A percentile compares a stretch with the other conserved stretches of the same genome.
These are phyloP conservation scores for Trypanosoma theileri DNA, from an alignment of 208 protist species.

Conservation along the genomic window DNA sequence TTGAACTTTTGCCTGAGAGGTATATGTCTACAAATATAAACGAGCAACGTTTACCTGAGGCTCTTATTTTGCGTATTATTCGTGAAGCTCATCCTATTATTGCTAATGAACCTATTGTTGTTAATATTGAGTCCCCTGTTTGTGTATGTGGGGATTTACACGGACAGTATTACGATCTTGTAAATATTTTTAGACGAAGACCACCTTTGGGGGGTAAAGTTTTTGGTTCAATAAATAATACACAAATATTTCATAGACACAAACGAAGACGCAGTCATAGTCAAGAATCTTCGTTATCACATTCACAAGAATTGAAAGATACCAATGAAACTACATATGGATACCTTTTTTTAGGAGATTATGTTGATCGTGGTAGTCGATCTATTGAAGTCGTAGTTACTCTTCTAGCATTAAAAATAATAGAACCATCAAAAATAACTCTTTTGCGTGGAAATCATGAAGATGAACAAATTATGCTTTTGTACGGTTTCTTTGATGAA, in stretches of 20 bases:
- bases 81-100: constrained; percentile 57
- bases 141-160: constrained; percentile 98
- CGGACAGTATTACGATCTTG: constrained; percentile 97
- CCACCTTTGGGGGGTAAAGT: constrained; percentile 54
- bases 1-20: constrained; percentile 64
- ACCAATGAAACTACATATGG: constrained; percentile 61
- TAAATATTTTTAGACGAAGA: constrained; percentile 94
- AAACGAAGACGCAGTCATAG: constrained; percentile 13
- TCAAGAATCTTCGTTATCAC: constrained; percentile 7
- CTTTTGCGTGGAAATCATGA: constrained; percentile 99
- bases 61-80: constrained; percentile 65
- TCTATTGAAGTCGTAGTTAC: constrained; percentile 94
- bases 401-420: constrained; percentile 95
- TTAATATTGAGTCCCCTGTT: constrained; percentile 82
- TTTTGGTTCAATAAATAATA: constrained; percentile 31
- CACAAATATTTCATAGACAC: constrained; percentile 2
- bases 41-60: constrained; percentile 72
- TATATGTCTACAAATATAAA: constrained; percentile 52
- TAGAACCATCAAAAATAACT: constrained; percentile 97
- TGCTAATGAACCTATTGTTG: constrained; percentile 61
- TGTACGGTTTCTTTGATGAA: constrained; percentile 99
- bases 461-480: constrained; percentile 97
- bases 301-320: not conserved
- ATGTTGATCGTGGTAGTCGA: constrained; percentile 98
- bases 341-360: constrained; percentile 93